phyloP scores from a whole-genome alignment of 208 protist genomes.

The Phytomonas sp. region DNA sequence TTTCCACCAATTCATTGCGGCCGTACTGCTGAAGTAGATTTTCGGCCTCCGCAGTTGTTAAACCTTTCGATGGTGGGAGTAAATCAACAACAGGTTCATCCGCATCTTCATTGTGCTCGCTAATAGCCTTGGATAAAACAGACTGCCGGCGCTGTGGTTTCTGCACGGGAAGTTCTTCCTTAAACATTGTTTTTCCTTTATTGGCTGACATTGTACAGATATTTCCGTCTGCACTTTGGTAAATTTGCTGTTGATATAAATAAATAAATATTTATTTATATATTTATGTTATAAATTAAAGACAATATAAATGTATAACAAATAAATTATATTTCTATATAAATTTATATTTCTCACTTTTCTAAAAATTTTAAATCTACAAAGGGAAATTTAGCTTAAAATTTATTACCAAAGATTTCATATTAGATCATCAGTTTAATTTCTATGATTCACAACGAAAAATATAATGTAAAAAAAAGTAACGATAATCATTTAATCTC shows the following conservation, averaged over 20 bases:
- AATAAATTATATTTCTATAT: slow-evolving; percentile 5
- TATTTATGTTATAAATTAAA: not conserved
- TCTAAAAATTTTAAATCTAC: slow-evolving; percentile 7
- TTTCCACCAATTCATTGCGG: slow-evolving; percentile 65
- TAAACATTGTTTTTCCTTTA: slow-evolving; percentile 1
- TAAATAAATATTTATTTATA: slow-evolving; percentile 3
- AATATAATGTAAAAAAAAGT: not conserved
- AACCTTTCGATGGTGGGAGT: slow-evolving; percentile 50
- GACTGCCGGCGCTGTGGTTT: slow-evolving; percentile 61
- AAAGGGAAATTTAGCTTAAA: not conserved
- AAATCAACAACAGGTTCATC: slow-evolving; percentile 16
- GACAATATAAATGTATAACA: not conserved
- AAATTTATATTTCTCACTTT: slow-evolving; percentile 5
- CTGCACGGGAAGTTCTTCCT: slow-evolving; percentile 32
- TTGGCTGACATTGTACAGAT: not conserved
- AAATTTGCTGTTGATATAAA: slow-evolving; percentile 5
- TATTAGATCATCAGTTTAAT: not conserved
- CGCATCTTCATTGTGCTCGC: slow-evolving; percentile 44
- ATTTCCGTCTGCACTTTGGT: not conserved
- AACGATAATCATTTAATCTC: not conserved
- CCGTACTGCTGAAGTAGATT: slow-evolving; percentile 61
- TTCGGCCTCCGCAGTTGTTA: slow-evolving; percentile 54
- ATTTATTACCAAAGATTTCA: slow-evolving; percentile 3
- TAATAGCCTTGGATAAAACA: slow-evolving; percentile 67
- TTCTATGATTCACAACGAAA: not conserved